Evolutionary conservation across 768 basidiomycete genomes (phyloP).

Genomic region (Mycena indigotica): DNA sequence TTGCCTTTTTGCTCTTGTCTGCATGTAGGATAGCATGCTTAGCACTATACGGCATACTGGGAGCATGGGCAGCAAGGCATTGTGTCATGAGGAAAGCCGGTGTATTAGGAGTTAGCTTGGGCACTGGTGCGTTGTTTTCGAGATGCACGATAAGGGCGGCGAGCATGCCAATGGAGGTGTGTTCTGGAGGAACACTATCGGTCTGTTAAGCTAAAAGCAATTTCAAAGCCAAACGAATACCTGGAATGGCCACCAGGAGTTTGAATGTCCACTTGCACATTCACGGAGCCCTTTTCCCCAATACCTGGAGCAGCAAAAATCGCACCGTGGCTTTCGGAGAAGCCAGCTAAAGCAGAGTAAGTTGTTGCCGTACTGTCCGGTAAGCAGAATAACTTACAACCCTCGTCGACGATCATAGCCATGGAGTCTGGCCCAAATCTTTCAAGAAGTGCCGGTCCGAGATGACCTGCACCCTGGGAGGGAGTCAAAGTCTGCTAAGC

Average conservation of each 20-base stretch:
- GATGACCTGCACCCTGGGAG: conserved; percentile 41
- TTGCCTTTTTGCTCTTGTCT: conserved; percentile 35
- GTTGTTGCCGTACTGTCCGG: background rate
- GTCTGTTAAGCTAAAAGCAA: background rate
- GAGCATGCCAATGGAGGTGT: conserved; percentile 58
- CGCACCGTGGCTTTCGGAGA: conserved; percentile 29
- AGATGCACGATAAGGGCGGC: conserved; percentile 50
- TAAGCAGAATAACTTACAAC: conserved; percentile 26
- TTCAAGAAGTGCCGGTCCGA: conserved; percentile 39
- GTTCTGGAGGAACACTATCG: conserved; percentile 16
- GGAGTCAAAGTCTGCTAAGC: background rate
- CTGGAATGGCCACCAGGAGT: conserved; percentile 65
- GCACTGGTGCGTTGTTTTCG: conserved; percentile 48
- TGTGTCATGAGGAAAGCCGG: conserved; percentile 34
- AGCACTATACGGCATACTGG: conserved; percentile 39
- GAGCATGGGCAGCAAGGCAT: conserved; percentile 53
- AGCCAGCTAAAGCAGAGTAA: conserved; percentile 5
- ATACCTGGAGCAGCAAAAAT: conserved; percentile 45
- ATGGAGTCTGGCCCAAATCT: conserved; percentile 59
- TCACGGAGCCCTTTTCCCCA: conserved; percentile 55
- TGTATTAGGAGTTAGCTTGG: conserved; percentile 36
- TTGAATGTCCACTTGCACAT: conserved; percentile 40
- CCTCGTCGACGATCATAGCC: conserved; percentile 69
- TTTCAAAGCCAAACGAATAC: conserved; percentile 49
- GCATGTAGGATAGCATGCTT: conserved; percentile 36